These are phyloP conservation scores for Plenodomus tracheiphilus DNA, from an alignment of 2,329 filamentous ascomycete species.

Conservation along the genomic window DNA sequence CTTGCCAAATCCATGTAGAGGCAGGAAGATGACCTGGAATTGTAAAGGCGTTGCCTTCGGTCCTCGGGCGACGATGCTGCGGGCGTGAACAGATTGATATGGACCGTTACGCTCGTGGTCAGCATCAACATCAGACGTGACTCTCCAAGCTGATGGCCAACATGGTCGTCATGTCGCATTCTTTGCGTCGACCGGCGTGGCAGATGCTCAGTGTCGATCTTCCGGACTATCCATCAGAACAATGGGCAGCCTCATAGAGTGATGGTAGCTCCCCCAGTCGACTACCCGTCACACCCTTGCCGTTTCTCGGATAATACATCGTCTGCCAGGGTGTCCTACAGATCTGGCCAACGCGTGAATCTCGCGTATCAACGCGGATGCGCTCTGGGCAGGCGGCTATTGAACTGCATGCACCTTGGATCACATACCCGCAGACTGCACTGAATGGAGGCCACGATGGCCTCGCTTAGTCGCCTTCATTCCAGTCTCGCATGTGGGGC, in stretches of 20 bases:
- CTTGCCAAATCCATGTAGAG: not conserved
- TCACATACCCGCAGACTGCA: not conserved
- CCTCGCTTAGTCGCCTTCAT: slow-evolving; percentile 2
- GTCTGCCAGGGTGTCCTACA: not conserved
- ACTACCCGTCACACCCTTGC: not conserved
- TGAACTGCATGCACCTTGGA: not conserved
- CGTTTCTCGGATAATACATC: not conserved
- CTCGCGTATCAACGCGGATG: not conserved
- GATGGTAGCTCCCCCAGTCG: not conserved
- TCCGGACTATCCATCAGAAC: not conserved
- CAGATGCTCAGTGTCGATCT: not conserved
- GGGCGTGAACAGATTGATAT: not conserved
- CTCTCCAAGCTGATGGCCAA: not conserved
- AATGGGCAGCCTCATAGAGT: not conserved
- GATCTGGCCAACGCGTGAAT: slow-evolving; percentile 2
- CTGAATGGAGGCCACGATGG: not conserved
- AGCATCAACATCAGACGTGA: not conserved
- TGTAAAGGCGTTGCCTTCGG: not conserved
- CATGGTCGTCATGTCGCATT: not conserved
- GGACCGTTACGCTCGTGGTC: not conserved
- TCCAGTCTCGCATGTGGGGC: slow-evolving; percentile 4
- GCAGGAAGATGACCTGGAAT: not conserved
- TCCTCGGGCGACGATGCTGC: not conserved
- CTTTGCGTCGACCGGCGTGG: not conserved
- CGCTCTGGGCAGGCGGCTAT: not conserved